Base-by-base conservation (phyloP, 768 basidiomycete species). In the Omphalotus guepiniiformis region DNA sequence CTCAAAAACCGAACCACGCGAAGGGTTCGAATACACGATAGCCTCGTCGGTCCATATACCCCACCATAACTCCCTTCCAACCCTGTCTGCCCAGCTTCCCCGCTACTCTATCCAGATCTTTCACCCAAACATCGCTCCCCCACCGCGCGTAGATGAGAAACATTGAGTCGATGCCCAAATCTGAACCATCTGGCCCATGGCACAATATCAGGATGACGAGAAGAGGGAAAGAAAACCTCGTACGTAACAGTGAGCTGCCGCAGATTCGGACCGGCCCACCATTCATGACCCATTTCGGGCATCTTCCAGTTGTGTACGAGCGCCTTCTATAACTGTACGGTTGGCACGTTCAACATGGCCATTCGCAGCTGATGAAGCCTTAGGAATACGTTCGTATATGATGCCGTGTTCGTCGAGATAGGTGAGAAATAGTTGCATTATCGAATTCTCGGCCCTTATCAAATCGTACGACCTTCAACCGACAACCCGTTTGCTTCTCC, bases 21-120 rank as follows among this genome's bases (percentile, higher is more conserved):
- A 15, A 0, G 41, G 39, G 25, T n/a, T 55, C 49, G 5, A 36
- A 50, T 1, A 55, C 34, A 1, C 48, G 28, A 32, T 55, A 55
- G 2, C 53, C 53, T 3, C 42, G 47, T 0, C 42, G 42, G 11
- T 48, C 53, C 53, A 55, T 46, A 23, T 55, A 55, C 19, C 51
- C 50, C 11, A 55, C 44, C 47, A 55, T 46, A n/a, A 29, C 22
- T 1, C 54, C 54, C 23, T 52, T 23, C 54, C 54, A 55, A 4
- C 47, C 30, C 29, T 52, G 54, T 21, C 41, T 6, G 1, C 54
- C 47, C 18, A 55, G 40, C 39, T 55, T 55, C 4, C 54, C 54
- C 3, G 38, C 32, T 1, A 16, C 4, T 3, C 39, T 5, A 16
- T 54, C 53, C 3, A 54, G 32, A 39, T 54, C 53, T n/a, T 47